Conservation (phyloP, 495 filamentous ascomycete species). For the Polyplosphaeria fusca region DNA sequence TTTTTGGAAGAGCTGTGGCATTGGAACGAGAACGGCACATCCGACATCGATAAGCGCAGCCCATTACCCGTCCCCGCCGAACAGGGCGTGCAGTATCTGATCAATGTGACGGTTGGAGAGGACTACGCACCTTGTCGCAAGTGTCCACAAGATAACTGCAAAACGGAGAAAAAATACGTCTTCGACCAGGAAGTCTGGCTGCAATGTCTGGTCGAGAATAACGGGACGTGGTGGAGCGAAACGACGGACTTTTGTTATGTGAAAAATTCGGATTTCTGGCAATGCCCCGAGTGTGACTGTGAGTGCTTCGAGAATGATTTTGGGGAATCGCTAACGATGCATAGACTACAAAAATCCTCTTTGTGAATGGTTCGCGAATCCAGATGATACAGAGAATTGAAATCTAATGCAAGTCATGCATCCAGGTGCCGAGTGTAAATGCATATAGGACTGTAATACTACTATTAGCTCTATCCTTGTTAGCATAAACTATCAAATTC, state of each 20-base stretch:
- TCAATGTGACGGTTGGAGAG: conserved; percentile 32
- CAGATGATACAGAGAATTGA: too few relatives aligned
- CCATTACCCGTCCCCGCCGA: neutral
- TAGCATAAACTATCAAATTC: too few relatives aligned
- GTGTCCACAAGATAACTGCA: conserved; percentile 8
- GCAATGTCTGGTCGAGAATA: conserved; percentile 21
- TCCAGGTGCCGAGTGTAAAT: too few relatives aligned
- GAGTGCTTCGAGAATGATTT: conserved; percentile 1
- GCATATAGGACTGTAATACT: too few relatives aligned
- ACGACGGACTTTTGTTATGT: conserved; percentile 34
- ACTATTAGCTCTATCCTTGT: too few relatives aligned
- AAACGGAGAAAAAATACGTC: neutral
- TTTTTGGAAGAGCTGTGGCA: conserved; percentile 18
- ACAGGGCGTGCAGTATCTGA: conserved; percentile 15
- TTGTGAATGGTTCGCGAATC: conserved; percentile 11
- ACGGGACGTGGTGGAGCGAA: conserved; percentile 30
- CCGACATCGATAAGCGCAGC: conserved; percentile 15
- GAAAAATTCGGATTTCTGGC: conserved; percentile 27
- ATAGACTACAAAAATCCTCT: conserved; percentile 16
- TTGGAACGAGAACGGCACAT: conserved; percentile 24
- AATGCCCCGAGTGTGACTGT: conserved; percentile 23
- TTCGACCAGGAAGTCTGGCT: conserved; percentile 27
- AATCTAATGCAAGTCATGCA: too few relatives aligned
- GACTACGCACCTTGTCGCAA: conserved; percentile 17
- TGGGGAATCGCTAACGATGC: neutral